Base-by-base conservation (phyloP, 2,329 filamentous ascomycete genomes). In the Penicillium glabrum region DNA sequence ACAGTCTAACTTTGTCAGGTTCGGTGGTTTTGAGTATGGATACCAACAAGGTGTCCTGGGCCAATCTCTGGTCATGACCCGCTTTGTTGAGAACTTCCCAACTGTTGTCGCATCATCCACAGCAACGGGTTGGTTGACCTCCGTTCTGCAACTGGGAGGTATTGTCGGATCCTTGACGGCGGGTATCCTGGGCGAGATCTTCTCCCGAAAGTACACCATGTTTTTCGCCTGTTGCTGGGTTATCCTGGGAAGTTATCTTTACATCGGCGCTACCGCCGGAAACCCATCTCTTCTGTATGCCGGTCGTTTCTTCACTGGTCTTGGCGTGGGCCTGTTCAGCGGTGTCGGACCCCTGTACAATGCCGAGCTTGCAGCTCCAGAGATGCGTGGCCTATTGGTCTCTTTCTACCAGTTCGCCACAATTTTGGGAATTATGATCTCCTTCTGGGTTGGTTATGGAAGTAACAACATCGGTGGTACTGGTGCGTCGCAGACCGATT, bases 161-260 rank as follows among this genome's bases (percentile, higher is more conserved):
- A 69, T 81, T 14, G 57, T 75, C 5, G 73, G 77, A 31, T 76
- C 76, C 1, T 55, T 80, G 10, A 71, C 74, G 33, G 72, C 76
- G 29, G 77, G 77, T 47, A 80, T 77, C 59, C 67, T 82, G 23
- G 80, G 80, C 5, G 81, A 83, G 59, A 78, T 77, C 56, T 75
- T 81, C 44, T 82, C 79, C 1, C 70, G 82, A 51, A 82, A 82
- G 61, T 80, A 79, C 59, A 78, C 78, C 29, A 81, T 83, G 58
- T 70, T 81, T 23, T 72, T 81, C n/a, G 80, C 79, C 64, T 80
- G 47, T 61, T 80, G 59, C 76, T 83, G 62, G 81, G 80, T 61
- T 72, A 79, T 61, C 60, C 77, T 64, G 69, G 80, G 51, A 73
- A 82, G 61, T 72, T 70, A 69, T 43, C 58, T 71, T 4, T 69